phyloP scores from a whole-genome alignment of 140 eudicot genomes.

The Bidens hawaiensis region DNA sequence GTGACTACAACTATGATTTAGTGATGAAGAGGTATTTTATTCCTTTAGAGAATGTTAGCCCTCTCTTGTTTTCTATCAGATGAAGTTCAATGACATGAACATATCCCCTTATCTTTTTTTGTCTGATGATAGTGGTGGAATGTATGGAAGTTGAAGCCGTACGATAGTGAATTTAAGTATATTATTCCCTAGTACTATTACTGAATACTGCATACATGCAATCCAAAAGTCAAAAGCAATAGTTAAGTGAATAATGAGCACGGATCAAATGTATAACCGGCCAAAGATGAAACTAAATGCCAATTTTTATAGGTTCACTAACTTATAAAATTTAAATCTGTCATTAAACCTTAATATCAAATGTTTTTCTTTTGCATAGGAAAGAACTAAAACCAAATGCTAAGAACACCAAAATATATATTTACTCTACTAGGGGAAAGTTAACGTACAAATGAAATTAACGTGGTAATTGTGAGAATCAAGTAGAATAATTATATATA shows the following conservation, averaged over 20 bases:
- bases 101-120: conserved; percentile 15
- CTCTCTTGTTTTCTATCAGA: conserved; percentile 12
- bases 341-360: background rate
- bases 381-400: conserved; percentile 13
- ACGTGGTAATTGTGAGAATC: no score
- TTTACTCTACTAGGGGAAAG: background rate
- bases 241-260: background rate
- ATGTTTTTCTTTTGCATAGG: background rate
- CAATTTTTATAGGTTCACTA: conserved; percentile 26
- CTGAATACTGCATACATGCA: conserved; percentile 12
- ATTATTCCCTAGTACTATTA: conserved; percentile 17
- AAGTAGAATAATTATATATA: no score
- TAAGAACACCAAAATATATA: background rate
- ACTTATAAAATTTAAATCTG: conserved; percentile 1
- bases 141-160: conserved; percentile 13
- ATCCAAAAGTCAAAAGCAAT: conserved; percentile 6
- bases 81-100: conserved; percentile 8
- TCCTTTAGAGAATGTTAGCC: conserved; percentile 9
- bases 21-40: conserved; percentile 6
- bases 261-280: conserved; percentile 23
- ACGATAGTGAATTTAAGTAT: background rate
- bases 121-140: conserved; percentile 5
- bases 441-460: no score
- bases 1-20: background rate
- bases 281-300: conserved; percentile 29